Evolutionary conservation across 768 basidiomycete species (phyloP).

Genomic region (Suillus tomentosus): DNA sequence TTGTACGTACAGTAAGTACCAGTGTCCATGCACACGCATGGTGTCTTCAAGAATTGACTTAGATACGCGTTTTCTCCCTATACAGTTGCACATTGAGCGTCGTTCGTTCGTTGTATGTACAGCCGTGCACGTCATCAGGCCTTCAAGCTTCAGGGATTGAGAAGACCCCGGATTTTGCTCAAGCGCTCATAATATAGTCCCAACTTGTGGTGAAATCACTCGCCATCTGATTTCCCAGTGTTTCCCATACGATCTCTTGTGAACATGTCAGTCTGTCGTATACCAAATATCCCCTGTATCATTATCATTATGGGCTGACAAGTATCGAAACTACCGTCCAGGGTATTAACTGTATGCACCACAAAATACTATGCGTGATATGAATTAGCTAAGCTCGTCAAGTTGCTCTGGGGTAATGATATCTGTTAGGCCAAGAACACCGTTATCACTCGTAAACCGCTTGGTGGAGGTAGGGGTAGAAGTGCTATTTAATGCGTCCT

Average conservation of each 20-base stretch:
- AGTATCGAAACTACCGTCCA: not conserved
- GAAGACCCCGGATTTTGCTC: no score
- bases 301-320: not conserved
- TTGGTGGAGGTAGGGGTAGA: not conserved
- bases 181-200: no score
- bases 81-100: no score
- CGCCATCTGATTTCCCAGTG: no score
- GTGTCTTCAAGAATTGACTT: not conserved
- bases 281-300: no score
- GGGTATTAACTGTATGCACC: not conserved
- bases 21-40: no score
- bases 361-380: not conserved
- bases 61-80: not conserved
- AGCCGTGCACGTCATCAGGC: not conserved
- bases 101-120: not conserved
- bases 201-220: no score
- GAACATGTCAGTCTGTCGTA: no score
- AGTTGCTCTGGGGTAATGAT: not conserved
- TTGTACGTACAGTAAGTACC: not conserved
- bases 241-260: no score
- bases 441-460: not conserved
- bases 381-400: not conserved
- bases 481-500: not conserved
- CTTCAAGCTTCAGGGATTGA: no score
- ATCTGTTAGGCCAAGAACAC: not conserved